Conservation (phyloP, 2,329 filamentous ascomycete species). For the Scytalidium sp. region DNA sequence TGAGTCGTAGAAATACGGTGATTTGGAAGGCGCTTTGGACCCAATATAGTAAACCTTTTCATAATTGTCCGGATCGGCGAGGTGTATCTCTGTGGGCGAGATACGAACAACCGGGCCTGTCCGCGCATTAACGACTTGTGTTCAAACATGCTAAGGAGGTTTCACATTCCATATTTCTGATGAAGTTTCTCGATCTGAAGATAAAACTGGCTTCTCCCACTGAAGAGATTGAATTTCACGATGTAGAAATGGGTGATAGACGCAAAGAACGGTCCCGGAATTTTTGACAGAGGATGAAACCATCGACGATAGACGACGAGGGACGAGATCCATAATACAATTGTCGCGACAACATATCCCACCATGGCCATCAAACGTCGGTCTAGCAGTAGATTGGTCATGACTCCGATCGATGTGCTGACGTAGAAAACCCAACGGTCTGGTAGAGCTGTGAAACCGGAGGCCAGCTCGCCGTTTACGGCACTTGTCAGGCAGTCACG, state of each 20-base stretch:
- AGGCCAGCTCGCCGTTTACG: too few relatives aligned
- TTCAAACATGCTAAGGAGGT: neutral
- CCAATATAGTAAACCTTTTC: constrained; percentile 11
- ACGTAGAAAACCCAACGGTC: too few relatives aligned
- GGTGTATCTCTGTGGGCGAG: constrained; percentile 24
- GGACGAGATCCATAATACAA: too few relatives aligned
- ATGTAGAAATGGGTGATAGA: constrained; percentile 25
- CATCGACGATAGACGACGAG: constrained; percentile 27
- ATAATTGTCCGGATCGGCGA: constrained; percentile 23
- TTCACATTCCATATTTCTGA: constrained; percentile 18
- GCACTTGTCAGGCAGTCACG: too few relatives aligned
- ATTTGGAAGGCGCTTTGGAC: constrained; percentile 8
- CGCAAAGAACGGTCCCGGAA: constrained; percentile 29
- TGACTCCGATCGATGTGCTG: too few relatives aligned
- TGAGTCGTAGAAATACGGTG: constrained; percentile 8
- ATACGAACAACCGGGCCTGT: constrained; percentile 24
- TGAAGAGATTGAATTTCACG: constrained; percentile 18
- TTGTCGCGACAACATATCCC: too few relatives aligned
- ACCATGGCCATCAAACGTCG: too few relatives aligned
- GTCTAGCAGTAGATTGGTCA: too few relatives aligned
- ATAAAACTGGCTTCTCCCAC: constrained; percentile 6
- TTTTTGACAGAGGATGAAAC: constrained; percentile 25
- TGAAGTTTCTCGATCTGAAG: constrained; percentile 20
- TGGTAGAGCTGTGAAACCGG: too few relatives aligned
- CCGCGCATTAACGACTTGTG: neutral